These are phyloP conservation scores for Mangifera indica DNA, from an alignment of 345 rosid genomes.

Conservation along the genomic window DNA sequence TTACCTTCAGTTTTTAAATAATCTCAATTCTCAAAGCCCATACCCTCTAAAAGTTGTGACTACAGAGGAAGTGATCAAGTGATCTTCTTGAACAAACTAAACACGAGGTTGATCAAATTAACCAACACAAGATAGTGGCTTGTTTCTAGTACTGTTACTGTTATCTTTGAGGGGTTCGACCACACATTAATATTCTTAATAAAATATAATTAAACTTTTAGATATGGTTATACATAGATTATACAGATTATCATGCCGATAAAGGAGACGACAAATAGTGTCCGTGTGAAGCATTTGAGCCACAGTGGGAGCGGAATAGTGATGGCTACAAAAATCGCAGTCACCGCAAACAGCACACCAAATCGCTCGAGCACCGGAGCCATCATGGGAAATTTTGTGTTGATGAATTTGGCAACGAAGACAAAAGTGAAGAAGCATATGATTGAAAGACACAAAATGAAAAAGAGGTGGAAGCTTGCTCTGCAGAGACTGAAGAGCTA, in stretches of 20 bases:
- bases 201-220: too few relatives aligned
- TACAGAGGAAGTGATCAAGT: too few relatives aligned
- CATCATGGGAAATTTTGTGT: background rate
- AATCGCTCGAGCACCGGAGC: background rate
- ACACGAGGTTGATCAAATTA: too few relatives aligned
- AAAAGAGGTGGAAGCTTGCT: background rate
- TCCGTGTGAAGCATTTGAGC: background rate
- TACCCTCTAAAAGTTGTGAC: too few relatives aligned
- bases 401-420: background rate
- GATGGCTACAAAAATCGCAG: background rate
- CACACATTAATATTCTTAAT: too few relatives aligned
- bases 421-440: slow-evolving; percentile 4
- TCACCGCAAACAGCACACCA: slow-evolving; percentile 2
- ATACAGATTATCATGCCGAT: background rate
- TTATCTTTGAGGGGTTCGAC: too few relatives aligned
- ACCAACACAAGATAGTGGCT: too few relatives aligned
- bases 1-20: too few relatives aligned
- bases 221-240: background rate
- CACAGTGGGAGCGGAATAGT: background rate
- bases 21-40: too few relatives aligned
- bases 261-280: background rate
- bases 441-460: slow-evolving; percentile 3
- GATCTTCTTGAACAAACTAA: too few relatives aligned
- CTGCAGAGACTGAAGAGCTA: slow-evolving; percentile 4
- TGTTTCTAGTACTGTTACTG: too few relatives aligned